Base-by-base conservation (phyloP, 1,139 yeast species). In the Saccharomyces pastorianus region DNA sequence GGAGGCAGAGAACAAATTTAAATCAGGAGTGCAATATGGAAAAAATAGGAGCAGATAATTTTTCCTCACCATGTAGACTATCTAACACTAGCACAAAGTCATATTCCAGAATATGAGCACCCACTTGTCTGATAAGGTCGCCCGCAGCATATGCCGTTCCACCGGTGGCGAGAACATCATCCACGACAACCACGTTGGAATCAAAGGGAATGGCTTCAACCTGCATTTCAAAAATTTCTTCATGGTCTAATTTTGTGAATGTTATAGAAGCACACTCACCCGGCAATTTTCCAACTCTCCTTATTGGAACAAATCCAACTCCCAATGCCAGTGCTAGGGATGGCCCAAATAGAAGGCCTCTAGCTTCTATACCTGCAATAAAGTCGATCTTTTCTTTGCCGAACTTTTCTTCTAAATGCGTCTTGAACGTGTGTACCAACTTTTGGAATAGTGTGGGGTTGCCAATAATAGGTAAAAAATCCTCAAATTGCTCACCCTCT, bases 261-360 rank as follows among this genome's bases (percentile, higher is more conserved):
- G 44, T 38, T 17, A 17, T 11, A 8, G 44, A 4, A 3, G 44
- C 44, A 38, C 44, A 38, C 61, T 84, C 81, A 59, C 97, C 97
- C 48, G 97, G 96, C 61, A 90, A 79, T 73, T 90, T 90, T 55
- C 96, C 96, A 57, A 84, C 82, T 76, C 90, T 90, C 77, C 97
- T 84, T 50, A 90, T 85, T 17, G 97, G 96, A 49, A 90, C 85
- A 64, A 90, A 90, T 1, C 96, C 91, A 46, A 91, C 91, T 57
- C 85, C 83, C 56, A 90, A 74, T 58, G 87, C 90, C 59, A 90
- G 78, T 4, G 97, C 97, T 61, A 90, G 77, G 31, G 96, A 77
- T 46, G 97, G 97, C 6, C 96, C 98, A 65, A 90, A 90, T 56
- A 90, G 76, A 70, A 91, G 91, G 0, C 98, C 98, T 71, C 97